Conservation (phyloP, 2,329 filamentous ascomycete genomes). For the Arthrobotrys megalospora region DNA sequence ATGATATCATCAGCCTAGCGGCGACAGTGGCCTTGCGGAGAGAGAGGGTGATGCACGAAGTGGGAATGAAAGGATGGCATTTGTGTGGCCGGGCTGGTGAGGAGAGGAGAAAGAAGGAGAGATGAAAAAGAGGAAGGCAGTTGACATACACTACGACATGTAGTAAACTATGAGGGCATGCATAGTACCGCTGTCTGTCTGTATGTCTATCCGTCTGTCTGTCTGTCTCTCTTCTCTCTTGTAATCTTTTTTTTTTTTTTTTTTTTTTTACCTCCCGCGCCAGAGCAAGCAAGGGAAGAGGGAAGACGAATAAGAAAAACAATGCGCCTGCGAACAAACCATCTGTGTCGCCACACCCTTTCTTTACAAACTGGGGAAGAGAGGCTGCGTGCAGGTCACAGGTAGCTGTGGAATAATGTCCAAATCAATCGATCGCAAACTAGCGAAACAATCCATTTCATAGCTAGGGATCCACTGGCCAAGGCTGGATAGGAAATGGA, state of each 20-base stretch:
- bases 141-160: slow-evolving; percentile 33
- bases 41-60: slow-evolving; percentile 13
- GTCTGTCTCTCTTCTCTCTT: not conserved
- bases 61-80: slow-evolving; percentile 40
- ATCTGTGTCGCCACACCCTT: slow-evolving; percentile 57
- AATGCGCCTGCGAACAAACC: slow-evolving; percentile 58
- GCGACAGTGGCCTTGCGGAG: slow-evolving; percentile 40
- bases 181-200: slow-evolving; percentile 23
- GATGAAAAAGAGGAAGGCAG: slow-evolving; percentile 41
- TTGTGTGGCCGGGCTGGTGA: slow-evolving; percentile 39
- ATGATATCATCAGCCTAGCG: slow-evolving; percentile 53
- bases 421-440: slow-evolving; percentile 39
- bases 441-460: slow-evolving; percentile 54
- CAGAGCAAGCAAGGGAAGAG: slow-evolving; percentile 45
- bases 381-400: slow-evolving; percentile 53
- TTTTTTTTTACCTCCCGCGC: slow-evolving; percentile 26
- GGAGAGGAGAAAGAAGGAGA: slow-evolving; percentile 23
- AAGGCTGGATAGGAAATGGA: slow-evolving; percentile 49
- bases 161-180: slow-evolving; percentile 33
- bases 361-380: slow-evolving; percentile 59
- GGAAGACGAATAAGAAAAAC: slow-evolving; percentile 60
- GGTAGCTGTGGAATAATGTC: slow-evolving; percentile 22
- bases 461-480: slow-evolving; percentile 31
- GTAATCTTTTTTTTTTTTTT: not conserved
- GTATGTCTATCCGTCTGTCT: not conserved